A percentile compares a stretch with the other conserved stretches of the same genome.
Conservation (phyloP, 768 basidiomycete genomes). For the Amanita thiersii region DNA sequence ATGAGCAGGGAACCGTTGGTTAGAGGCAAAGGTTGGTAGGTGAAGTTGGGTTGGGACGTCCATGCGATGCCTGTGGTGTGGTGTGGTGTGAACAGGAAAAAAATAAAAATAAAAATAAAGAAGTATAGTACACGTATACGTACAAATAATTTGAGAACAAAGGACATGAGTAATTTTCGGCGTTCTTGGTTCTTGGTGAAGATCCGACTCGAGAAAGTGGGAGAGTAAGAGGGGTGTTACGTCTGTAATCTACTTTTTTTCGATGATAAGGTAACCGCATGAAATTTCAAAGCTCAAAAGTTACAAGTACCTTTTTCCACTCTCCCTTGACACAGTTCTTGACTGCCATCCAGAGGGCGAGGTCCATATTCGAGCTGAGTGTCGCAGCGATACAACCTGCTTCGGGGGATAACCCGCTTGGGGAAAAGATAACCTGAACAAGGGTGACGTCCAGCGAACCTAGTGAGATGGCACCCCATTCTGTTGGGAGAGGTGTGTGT, state of each 20-base stretch:
- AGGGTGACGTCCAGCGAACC: constrained; percentile 69
- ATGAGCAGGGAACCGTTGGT: constrained; percentile 60
- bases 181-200: constrained; percentile 14
- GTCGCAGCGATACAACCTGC: constrained; percentile 66
- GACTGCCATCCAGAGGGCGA: constrained; percentile 56
- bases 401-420: constrained; percentile 49
- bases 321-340: constrained; percentile 69
- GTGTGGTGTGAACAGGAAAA: not conserved
- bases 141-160: constrained; percentile 50
- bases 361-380: constrained; percentile 69
- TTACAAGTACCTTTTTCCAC: constrained; percentile 62
- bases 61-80: constrained; percentile 51
- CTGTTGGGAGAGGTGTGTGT: too few species aligned
- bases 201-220: constrained; percentile 13
- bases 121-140: constrained; percentile 16
- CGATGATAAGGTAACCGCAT: constrained; percentile 1
- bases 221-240: constrained; percentile 44
- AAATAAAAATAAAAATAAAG: not conserved
- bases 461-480: constrained; percentile 59
- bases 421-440: constrained; percentile 54
- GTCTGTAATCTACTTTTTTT: constrained; percentile 37
- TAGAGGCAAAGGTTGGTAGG: constrained; percentile 34
- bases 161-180: constrained; percentile 26
- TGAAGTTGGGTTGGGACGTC: constrained; percentile 57
- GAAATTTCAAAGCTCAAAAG: constrained; percentile 5